Evolutionary conservation across 805 yeast species (phyloP).

Genomic region (Monosporozyma solicola): DNA sequence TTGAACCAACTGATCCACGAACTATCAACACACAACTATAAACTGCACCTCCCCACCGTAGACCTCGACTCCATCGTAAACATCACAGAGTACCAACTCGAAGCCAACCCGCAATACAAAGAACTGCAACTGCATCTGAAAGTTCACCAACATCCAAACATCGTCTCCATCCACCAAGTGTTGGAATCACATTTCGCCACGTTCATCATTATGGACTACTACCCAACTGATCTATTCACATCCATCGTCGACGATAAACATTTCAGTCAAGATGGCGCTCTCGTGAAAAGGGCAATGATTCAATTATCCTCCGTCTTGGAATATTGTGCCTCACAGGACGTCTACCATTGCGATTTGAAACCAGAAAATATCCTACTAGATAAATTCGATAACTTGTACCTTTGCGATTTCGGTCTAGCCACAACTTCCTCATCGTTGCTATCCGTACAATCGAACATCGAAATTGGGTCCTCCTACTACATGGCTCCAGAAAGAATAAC

Average conservation of each 20-base stretch:
- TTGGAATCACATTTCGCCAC: constrained; percentile 48
- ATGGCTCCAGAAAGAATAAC: constrained; percentile 81
- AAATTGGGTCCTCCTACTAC: constrained; percentile 82
- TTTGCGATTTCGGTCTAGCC: constrained; percentile 87
- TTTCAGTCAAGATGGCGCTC: constrained; percentile 43
- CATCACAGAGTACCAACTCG: constrained; percentile 31
- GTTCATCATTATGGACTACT: constrained; percentile 80
- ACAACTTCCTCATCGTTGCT: constrained; percentile 40
- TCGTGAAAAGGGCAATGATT: constrained; percentile 49
- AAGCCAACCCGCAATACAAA: constrained; percentile 34
- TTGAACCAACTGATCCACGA: constrained; percentile 23
- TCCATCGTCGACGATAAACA: constrained; percentile 70
- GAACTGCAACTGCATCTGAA: constrained; percentile 68
- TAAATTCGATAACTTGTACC: constrained; percentile 47
- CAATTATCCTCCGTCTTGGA: constrained; percentile 79
- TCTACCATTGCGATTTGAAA: constrained; percentile 89
- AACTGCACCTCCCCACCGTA: constrained; percentile 18
- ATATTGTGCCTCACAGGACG: constrained; percentile 73
- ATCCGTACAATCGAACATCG: constrained; percentile 51
- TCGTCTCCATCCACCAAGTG: constrained; percentile 67
- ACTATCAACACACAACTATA: constrained; percentile 17
- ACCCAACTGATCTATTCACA: constrained; percentile 75
- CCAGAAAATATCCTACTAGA: constrained; percentile 84
- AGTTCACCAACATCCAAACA: constrained; percentile 72
- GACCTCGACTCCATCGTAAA: constrained; percentile 21